Evolutionary conservation across 2,329 filamentous ascomycete genomes (phyloP), one percentile per base, ranked within the genome.

Genomic region (Exophiala alcalophila): DNA sequence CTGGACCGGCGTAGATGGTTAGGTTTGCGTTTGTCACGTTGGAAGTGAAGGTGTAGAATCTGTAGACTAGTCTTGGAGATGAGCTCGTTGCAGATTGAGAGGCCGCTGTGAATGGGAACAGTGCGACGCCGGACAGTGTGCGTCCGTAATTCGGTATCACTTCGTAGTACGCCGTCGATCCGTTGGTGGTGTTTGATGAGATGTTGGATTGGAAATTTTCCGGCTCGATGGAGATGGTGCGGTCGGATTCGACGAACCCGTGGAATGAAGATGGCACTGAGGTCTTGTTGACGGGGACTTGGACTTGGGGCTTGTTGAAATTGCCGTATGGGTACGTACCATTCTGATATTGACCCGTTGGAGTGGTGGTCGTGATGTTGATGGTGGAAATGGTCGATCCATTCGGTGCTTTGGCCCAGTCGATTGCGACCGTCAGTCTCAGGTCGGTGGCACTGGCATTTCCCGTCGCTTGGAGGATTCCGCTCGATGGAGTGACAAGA

Each of bases 221-320:
- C 10, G 60, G 50, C 50, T 67, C 62, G 23, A 69, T 64, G 2
- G 61, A 61, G 40, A 69, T 46, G 29, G 58, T 58, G 8, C 56
- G 56, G 53, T 83, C 78, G 0, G 74, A 74, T 61, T 85, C 81
- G 31, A 83, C 69, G 49, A 81, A 84, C 3, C 81, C 81, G 5
- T 63, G 67, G 60, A 82, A 84, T 40, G 65, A 67, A 2, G 64
- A 57, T 0, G 80, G 73, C 1, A 77, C 57, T 1, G 60, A 57
- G 4, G 71, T 70, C 31, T 73, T 67, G 47, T 71, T 67, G 18
- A 83, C 66, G 0, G 79, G 78, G 0, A 83, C 66, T 34, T 77
- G 67, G 2, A 84, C 62, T 8, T 67, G 64, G 0, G 65, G 65
- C 47, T 57, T 60, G 40, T 53, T 56, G 57, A 59, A 67, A 46